Percentiles rank a stretch among this genome's conserved stretches.
Evolutionary conservation across 345 rosid species (phyloP).

Genomic region (Xanthoceras sorbifolium): DNA sequence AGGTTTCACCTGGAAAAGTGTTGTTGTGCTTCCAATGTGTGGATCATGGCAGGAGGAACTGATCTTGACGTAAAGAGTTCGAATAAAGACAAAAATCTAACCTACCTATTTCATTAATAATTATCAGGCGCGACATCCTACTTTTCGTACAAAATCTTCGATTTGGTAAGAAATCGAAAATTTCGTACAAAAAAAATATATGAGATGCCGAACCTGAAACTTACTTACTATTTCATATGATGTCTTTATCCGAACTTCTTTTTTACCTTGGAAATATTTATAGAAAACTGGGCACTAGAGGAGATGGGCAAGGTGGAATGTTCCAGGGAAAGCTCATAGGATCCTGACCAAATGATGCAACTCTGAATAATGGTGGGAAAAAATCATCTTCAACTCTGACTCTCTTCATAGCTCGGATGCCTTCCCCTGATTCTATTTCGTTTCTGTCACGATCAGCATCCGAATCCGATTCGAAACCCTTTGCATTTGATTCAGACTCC

Average conservation of each 20-base stretch:
- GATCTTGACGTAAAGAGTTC: too few relatives aligned
- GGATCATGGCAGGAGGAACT: too few relatives aligned
- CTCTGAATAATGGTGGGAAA: conserved; percentile 11
- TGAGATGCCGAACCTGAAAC: too few relatives aligned
- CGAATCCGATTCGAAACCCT: conserved; percentile 40
- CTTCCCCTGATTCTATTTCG: conserved; percentile 32
- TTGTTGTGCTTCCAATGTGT: not conserved
- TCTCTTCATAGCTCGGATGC: conserved; percentile 28
- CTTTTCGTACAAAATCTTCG: too few relatives aligned
- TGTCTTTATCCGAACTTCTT: not conserved
- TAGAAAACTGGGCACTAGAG: conserved; percentile 36
- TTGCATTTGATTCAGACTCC: conserved; percentile 49
- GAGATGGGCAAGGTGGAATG: conserved; percentile 29
- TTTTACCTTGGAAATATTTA: not conserved
- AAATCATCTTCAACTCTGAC: conserved; percentile 25
- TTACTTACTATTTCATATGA: too few relatives aligned
- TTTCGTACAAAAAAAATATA: too few relatives aligned
- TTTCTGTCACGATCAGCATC: conserved; percentile 27
- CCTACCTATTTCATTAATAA: too few relatives aligned
- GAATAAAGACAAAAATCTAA: too few relatives aligned
- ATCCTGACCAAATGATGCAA: conserved; percentile 15
- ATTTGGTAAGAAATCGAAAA: too few relatives aligned
- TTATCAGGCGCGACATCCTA: too few relatives aligned
- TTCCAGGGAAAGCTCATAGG: conserved; percentile 32
- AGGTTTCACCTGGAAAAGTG: not conserved